phyloP scores from a whole-genome alignment of 441 rosid species.

The Gossypium davidsonii region DNA sequence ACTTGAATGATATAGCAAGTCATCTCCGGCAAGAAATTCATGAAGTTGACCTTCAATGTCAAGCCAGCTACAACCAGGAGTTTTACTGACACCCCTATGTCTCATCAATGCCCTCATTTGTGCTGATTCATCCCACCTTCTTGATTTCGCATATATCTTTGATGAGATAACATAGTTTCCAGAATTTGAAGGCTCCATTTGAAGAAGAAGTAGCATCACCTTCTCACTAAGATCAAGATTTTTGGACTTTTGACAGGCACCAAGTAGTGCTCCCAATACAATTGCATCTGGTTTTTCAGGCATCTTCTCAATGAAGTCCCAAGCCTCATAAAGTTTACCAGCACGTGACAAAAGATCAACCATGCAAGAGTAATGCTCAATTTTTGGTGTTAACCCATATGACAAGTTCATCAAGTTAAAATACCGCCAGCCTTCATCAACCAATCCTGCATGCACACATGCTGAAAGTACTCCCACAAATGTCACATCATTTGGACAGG shows the following conservation, averaged over 20 bases:
- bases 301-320: conserved; percentile 64
- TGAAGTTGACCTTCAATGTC: conserved; percentile 41
- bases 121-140: conserved; percentile 66
- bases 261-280: conserved; percentile 64
- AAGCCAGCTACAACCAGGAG: conserved; percentile 72
- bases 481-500: conserved; percentile 60
- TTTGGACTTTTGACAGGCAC: conserved; percentile 63
- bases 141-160: conserved; percentile 56
- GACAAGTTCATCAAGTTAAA: conserved; percentile 52
- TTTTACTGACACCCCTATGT: conserved; percentile 52
- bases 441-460: conserved; percentile 80
- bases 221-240: conserved; percentile 41
- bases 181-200: conserved; percentile 57
- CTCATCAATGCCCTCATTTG: conserved; percentile 68
- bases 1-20: conserved; percentile 20
- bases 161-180: conserved; percentile 79
- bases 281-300: conserved; percentile 75
- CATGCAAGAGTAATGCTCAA: conserved; percentile 87
- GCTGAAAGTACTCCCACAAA: conserved; percentile 75
- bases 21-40: conserved; percentile 69
- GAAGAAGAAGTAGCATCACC: conserved; percentile 48
- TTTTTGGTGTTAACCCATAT: conserved; percentile 64
- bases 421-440: conserved; percentile 48
- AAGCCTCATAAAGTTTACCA: conserved; percentile 68
- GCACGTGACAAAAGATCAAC: conserved; percentile 81